Evolutionary conservation across 177 flowering plant species (phyloP).

Genomic region (Vitis hybrid): DNA sequence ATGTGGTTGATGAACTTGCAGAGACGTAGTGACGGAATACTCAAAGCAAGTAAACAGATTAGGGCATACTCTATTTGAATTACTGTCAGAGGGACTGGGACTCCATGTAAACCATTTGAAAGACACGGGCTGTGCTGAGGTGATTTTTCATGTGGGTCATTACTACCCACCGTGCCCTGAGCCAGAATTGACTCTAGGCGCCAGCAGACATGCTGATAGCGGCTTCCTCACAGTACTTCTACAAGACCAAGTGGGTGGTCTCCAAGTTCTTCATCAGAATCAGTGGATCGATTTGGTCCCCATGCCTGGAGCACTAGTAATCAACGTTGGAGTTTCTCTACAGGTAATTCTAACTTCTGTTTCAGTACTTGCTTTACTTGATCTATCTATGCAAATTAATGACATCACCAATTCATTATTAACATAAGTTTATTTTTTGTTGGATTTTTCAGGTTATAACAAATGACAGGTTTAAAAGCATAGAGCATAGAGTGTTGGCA

Average conservation of each 20-base stretch:
- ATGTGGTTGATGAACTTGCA: constrained; percentile 1
- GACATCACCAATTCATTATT: too few species aligned
- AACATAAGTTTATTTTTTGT: too few species aligned
- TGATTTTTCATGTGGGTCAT: constrained; percentile 17
- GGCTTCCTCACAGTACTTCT: constrained; percentile 31
- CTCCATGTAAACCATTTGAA: constrained; percentile 22
- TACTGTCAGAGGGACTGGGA: constrained; percentile 33
- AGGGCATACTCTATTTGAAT: constrained; percentile 17
- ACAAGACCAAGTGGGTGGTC: constrained; percentile 37
- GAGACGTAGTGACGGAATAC: constrained; percentile 26
- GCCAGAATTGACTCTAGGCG: constrained; percentile 35
- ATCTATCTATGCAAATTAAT: too few species aligned
- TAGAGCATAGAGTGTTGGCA: too few species aligned
- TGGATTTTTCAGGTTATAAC: too few species aligned
- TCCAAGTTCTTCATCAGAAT: constrained; percentile 25
- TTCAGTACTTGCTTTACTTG: too few species aligned
- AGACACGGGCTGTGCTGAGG: constrained; percentile 25
- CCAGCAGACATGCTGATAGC: constrained; percentile 20
- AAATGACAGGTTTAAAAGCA: too few species aligned
- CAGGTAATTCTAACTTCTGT: too few species aligned
- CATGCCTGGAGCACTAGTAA: constrained; percentile 25
- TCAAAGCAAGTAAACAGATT: constrained; percentile 12
- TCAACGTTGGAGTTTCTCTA: constrained; percentile 22
- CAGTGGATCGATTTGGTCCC: constrained; percentile 32
- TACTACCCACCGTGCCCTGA: constrained; percentile 38